phyloP scores from a whole-genome alignment of 176 grass and related monocot genomes.

The Hyparrhenia diplandra region DNA sequence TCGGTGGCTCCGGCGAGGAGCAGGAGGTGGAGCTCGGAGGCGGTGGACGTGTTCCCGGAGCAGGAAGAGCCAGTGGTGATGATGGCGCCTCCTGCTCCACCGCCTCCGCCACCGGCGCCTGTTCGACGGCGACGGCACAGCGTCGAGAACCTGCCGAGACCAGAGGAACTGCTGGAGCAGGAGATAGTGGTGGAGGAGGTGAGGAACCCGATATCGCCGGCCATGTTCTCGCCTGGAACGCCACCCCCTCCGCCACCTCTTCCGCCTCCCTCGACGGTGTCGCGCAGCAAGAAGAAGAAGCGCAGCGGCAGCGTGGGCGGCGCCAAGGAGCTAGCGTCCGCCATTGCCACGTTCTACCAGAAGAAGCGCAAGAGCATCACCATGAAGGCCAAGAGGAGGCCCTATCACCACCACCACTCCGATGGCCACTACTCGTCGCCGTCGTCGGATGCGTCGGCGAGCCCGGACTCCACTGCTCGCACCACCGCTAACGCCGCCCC shows the following conservation, averaged over 20 bases:
- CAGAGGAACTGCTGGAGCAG: conserved; percentile 32
- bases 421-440: conserved; percentile 54
- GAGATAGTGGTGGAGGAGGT: conserved; percentile 34
- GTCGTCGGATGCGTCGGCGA: conserved; percentile 23
- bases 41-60: conserved; percentile 12
- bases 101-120: not conserved
- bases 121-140: conserved; percentile 21
- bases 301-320: conserved; percentile 66
- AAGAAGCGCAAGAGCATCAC: conserved; percentile 71
- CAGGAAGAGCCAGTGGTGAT: not conserved
- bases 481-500: conserved; percentile 6
- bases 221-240: conserved; percentile 34
- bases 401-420: conserved; percentile 39
- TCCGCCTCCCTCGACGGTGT: conserved; percentile 8
- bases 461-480: conserved; percentile 19
- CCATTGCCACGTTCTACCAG: conserved; percentile 82
- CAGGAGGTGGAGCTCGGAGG: conserved; percentile 38
- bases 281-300: conserved; percentile 76
- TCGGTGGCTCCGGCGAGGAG: conserved; percentile 13
- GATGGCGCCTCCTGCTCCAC: not conserved
- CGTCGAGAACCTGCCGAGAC: conserved; percentile 39
- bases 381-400: conserved; percentile 55
- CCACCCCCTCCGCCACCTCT: conserved; percentile 53
- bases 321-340: conserved; percentile 78
- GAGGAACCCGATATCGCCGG: conserved; percentile 9